Base-by-base conservation (phyloP, 1,284 basidiomycete species). In the Microbotryum intermedium region DNA sequence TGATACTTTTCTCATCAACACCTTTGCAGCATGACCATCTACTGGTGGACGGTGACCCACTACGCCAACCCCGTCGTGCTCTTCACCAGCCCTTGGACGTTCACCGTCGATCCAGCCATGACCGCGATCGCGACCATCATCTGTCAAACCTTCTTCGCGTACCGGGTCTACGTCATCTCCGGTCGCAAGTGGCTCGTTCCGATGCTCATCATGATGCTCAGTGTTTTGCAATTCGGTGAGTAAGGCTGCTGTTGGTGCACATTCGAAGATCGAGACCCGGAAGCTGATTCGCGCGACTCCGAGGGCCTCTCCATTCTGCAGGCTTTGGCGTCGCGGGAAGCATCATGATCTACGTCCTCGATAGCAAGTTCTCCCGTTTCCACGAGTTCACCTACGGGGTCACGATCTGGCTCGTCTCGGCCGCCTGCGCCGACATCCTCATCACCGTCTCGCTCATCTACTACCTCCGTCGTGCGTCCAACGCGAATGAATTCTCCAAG, bases 341-440 rank as follows among this genome's bases (percentile, higher is more conserved):
- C 2, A 39, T 49, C 25, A 51, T 29, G 43, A 55, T 59, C 26
- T 50, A 59, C 42, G 23, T 39, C 11, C 51, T 54, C n/a, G 29
- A 54, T 39, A 16, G 21, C 34, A 18, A 54, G 29, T 61, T 57
- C 20, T 26, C 55, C 20, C 47, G 59, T 30, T 60, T 60, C n/a
- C 44, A 46, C 44, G 53, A 60, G 50, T 60, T 55, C 49, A 23
- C 21, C n/a, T 60, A 60, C 44, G 59, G 59, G 3, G 59, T 60
- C 3, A 44, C 34, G 7, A 56, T 30, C 54, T 60, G 59, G 59
- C 54, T 56, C 6, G 9, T 60, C 43, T 21, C 59, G 4, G 59
- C 59, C 8, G 54, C 59, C 43, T 60, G 7, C 21, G 59, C 58
- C n/a, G 58, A 59, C 58, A 34, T 59, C 29, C 43, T 59, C 26